Base-by-base conservation (phyloP, 108 stramenopile genomes). In the Pinguiococcus pyrenoidosus region DNA sequence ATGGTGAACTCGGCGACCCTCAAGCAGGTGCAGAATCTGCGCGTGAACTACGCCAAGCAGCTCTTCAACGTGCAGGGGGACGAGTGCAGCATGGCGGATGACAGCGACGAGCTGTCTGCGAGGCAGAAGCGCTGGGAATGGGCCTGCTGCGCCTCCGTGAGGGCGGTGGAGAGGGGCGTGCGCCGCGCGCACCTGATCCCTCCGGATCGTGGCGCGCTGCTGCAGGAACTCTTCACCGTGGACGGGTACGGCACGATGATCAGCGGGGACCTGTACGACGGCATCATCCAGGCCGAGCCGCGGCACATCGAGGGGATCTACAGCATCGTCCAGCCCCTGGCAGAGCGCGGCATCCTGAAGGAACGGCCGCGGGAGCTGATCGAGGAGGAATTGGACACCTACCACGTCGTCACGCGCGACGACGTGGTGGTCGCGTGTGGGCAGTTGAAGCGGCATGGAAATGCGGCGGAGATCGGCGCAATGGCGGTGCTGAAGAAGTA, bases 151-250 rank as follows among this genome's bases (percentile, higher is more conserved):
- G 83, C 78, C 69, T 66, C 73, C 14, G 74, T 81, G 60, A 56
- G 64, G 12, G 82, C 89, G 2, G 51, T 91, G 22, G 76, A 80
- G 47, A 72, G 71, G 25, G 88, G 88, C 12, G 88, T 89, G 22
- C 79, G 76, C 35, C 79, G 88, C 16, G 84, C 83, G 30, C 88
- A 89, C 61, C 78, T 89, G 23, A 55, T 89, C 2, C 61, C 80
- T 25, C 82, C 88, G 6, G n/a, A n/a, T 34, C 34, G 78, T 52
- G 89, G 85, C 5, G 76, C 78, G 3, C 67, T 94, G 14, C 67
- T 91, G 17, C 82, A 89, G 58, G 92, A 94, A 57, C 62, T 94
- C n/a, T 94, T 80, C 66, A 94, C 92, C 3, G 76, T 85, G 17
- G 92, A 94, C 66, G 92, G 92, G 22, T 62, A 74, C 24, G 92